Base-by-base conservation (phyloP, 495 filamentous ascomycete genomes). In the Bacidia rubella region DNA sequence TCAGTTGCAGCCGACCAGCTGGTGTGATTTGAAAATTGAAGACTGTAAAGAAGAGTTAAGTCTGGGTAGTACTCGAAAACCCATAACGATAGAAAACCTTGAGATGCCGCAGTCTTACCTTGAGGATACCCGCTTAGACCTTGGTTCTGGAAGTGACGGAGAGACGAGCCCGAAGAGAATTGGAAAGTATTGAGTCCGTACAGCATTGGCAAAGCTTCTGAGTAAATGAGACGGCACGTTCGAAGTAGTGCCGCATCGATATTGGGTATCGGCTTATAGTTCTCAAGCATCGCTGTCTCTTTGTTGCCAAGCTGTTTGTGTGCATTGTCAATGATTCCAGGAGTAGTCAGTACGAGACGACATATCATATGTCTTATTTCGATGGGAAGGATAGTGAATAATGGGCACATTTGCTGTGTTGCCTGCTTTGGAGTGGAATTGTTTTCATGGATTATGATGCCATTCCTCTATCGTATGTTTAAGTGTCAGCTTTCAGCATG, bases 341-440 rank as follows among this genome's bases (percentile, higher is more conserved):
- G 26, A 9, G 56, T 54, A 21, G 56, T 54, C 42, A 58, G 27
- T 20, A 58, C 40, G 39, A 54, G 21, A 35, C 49, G 47, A 25
- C 51, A 58, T 20, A 58, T 54, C 52, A 58, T 54, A 11, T 58
- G 52, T 38, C 56, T 54, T 39, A 58, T 58, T 51, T 58, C 56
- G 12, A 52, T 20, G 10, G 56, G 56, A 23, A 58, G 38, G 21
- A 47, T 47, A 24, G 41, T 42, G 25, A 54, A 55, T 20, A 58
- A 47, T 32, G 52, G 56, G 35, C 52, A 58, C 27, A 41, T 47
- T 32, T 19, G 23, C 41, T 58, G 56, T 47, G 38, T 4, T 29
- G 45, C 44, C 11, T 51, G 52, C 2, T 35, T 48, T 1, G 35
- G 22, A 21, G 56, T 39, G 2, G 49, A 23, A 15, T 55, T 32